phyloP scores from a whole-genome alignment of 2,329 filamentous ascomycete species.

The Xylaria sp. region DNA sequence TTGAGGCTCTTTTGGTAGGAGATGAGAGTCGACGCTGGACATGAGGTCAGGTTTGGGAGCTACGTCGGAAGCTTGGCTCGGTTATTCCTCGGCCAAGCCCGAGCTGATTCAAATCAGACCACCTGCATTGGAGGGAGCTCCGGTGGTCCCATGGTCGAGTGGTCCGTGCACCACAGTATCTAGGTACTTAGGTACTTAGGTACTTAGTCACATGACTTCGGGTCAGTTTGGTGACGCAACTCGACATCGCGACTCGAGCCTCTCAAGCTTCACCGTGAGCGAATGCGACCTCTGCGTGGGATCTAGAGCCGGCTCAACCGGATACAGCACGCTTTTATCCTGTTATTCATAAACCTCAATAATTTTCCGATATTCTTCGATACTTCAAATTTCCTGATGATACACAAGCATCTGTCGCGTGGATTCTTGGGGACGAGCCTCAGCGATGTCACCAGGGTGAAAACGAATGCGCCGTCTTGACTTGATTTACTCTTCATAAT shows the following conservation, averaged over 20 bases:
- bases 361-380: background rate
- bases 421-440: slow-evolving; percentile 18
- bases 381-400: slow-evolving; percentile 9
- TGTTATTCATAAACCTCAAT: background rate
- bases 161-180: slow-evolving; percentile 16
- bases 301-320: background rate
- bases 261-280: no score
- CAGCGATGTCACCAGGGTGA: slow-evolving; percentile 6
- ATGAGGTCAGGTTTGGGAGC: slow-evolving; percentile 38
- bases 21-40: slow-evolving; percentile 27
- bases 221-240: slow-evolving; percentile 40
- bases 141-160: slow-evolving; percentile 1
- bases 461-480: slow-evolving; percentile 13
- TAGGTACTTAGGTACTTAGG: background rate
- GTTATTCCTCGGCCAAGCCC: slow-evolving; percentile 35
- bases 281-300: background rate
- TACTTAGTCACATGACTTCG: slow-evolving; percentile 36
- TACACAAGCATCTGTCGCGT: background rate
- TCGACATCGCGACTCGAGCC: slow-evolving; percentile 35
- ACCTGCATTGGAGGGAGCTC: background rate
- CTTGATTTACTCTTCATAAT: background rate
- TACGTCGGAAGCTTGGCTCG: slow-evolving; percentile 31
- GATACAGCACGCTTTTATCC: background rate
- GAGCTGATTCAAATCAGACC: slow-evolving; percentile 19
- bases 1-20: slow-evolving; percentile 30